Percentiles rank a stretch among this genome's conserved stretches.
These are phyloP conservation scores for Sanghuangporus weigelae DNA, from an alignment of 1,284 basidiomycete genomes.

Conservation along the genomic window DNA sequence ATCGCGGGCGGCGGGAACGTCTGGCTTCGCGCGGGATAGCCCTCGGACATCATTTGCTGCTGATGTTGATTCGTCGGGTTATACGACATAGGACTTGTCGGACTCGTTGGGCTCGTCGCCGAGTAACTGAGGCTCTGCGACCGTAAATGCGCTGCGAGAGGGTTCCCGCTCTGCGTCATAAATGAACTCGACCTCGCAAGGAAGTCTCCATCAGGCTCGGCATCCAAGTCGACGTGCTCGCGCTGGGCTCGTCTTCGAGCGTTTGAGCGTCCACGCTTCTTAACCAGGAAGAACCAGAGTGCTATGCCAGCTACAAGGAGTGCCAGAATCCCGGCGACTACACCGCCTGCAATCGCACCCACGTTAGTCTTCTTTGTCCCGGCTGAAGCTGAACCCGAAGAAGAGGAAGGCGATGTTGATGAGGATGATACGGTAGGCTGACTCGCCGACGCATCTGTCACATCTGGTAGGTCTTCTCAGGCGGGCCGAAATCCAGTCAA, in stretches of 20 bases:
- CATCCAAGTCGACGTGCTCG: slow-evolving; percentile 4
- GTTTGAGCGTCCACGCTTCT: background rate
- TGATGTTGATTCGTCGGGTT: background rate
- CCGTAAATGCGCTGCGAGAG: background rate
- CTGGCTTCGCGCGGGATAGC: background rate
- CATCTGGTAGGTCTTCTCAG: slow-evolving; percentile 11
- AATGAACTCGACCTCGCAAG: background rate
- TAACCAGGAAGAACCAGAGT: slow-evolving; percentile 8
- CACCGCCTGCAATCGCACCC: slow-evolving; percentile 16
- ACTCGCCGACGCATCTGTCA: slow-evolving; percentile 6
- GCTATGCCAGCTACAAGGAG: background rate
- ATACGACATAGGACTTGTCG: background rate
- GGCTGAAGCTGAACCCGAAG: background rate
- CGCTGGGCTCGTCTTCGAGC: background rate
- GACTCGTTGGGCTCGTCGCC: background rate
- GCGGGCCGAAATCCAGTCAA: background rate
- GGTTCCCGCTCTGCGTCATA: background rate
- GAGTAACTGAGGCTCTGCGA: background rate
- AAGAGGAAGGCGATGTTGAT: background rate
- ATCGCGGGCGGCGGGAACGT: background rate
- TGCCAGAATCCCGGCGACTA: slow-evolving; percentile 7
- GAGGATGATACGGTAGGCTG: slow-evolving; percentile 8
- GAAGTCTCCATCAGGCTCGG: background rate
- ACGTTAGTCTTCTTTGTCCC: background rate
- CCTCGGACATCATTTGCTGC: background rate